Evolutionary conservation across 768 basidiomycete genomes (phyloP).

Genomic region (Fibroporia radiculosa): DNA sequence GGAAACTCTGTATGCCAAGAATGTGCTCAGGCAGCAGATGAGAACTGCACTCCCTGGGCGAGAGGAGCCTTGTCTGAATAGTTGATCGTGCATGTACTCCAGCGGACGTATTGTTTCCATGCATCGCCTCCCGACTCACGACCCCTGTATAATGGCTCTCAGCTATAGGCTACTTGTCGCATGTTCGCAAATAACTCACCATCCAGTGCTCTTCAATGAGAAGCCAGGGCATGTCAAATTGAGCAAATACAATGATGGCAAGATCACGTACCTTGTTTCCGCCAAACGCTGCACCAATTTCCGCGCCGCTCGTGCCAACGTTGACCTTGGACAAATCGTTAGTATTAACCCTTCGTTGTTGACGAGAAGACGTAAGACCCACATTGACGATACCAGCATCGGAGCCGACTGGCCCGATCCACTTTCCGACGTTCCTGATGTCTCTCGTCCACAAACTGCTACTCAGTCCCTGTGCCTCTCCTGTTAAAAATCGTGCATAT

Average conservation of each 20-base stretch:
- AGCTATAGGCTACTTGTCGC: not conserved
- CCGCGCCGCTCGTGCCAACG: conserved; percentile 60
- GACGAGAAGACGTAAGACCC: conserved; percentile 21
- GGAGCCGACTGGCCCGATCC: conserved; percentile 85
- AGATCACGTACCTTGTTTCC: conserved; percentile 71
- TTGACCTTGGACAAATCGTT: conserved; percentile 40
- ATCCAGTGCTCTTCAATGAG: conserved; percentile 63
- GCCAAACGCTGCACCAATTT: conserved; percentile 85
- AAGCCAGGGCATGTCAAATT: not conserved
- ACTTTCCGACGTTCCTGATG: conserved; percentile 76
- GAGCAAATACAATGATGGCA: not conserved
- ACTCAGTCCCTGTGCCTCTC: conserved; percentile 82
- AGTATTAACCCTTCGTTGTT: not conserved
- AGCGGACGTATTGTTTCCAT: conserved; percentile 96
- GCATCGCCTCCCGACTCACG: conserved; percentile 96
- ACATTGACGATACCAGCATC: conserved; percentile 93
- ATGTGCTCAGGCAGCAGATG: conserved; percentile 16
- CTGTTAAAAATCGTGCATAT: too few relatives aligned
- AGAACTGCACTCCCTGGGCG: conserved; percentile 89
- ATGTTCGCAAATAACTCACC: conserved; percentile 38
- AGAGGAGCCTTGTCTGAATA: conserved; percentile 85
- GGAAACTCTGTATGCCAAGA: too few relatives aligned
- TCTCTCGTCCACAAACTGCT: conserved; percentile 89
- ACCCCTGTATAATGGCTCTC: conserved; percentile 52
- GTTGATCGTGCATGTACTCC: conserved; percentile 90